These are phyloP conservation scores for Apophysomyces trapeziformis DNA, from an alignment of 371 early-diverging fungal genomes.

Conservation along the genomic window DNA sequence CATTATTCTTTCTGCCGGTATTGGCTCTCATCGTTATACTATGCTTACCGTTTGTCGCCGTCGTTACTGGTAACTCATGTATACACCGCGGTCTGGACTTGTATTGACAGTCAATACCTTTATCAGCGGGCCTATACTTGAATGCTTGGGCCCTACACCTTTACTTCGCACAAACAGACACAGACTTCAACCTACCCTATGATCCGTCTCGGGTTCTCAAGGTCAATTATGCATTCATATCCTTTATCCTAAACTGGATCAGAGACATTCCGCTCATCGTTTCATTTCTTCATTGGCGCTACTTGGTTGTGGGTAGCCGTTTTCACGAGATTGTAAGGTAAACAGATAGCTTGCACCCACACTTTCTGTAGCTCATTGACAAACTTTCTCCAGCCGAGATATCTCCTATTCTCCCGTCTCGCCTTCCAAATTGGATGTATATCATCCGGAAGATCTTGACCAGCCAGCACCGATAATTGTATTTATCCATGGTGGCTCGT, in stretches of 20 bases:
- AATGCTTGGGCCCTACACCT: conserved; percentile 58
- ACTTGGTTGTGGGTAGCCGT: conserved; percentile 33
- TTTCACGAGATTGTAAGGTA: conserved; percentile 52
- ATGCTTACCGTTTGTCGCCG: conserved; percentile 40
- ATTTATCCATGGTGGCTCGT: conserved; percentile 78
- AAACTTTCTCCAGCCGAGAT: conserved; percentile 29
- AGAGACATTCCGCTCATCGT: conserved; percentile 38
- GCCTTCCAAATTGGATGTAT: conserved; percentile 39
- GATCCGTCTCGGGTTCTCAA: conserved; percentile 48
- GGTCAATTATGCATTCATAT: conserved; percentile 36
- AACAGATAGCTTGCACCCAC: neutral
- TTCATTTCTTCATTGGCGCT: conserved; percentile 49
- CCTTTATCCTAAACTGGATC: conserved; percentile 33
- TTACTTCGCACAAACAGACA: conserved; percentile 39
- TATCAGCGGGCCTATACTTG: conserved; percentile 49
- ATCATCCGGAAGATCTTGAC: conserved; percentile 28
- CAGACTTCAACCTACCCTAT: conserved; percentile 45
- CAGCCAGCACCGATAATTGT: conserved; percentile 62
- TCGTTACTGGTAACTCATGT: conserved; percentile 33
- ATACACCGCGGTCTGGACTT: neutral
- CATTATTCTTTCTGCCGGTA: conserved; percentile 47
- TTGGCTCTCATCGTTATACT: conserved; percentile 34
- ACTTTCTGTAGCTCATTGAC: conserved; percentile 4
- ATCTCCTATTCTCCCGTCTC: conserved; percentile 34
- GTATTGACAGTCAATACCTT: neutral